Evolutionary conservation across 1,284 basidiomycete genomes (phyloP).

Genomic region (Rhodotorula sp.): DNA sequence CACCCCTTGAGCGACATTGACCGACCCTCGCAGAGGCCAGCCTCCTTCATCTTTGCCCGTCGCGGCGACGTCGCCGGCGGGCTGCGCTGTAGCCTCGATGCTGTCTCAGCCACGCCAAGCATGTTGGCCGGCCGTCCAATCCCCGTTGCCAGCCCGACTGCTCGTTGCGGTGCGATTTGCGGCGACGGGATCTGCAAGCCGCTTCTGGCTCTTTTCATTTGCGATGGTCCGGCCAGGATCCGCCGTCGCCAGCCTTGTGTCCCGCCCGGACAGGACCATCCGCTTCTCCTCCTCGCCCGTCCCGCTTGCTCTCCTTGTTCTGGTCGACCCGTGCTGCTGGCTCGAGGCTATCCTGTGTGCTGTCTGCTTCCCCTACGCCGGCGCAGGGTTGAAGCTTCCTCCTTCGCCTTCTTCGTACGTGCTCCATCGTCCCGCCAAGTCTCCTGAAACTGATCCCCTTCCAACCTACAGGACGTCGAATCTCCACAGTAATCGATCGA

Average conservation of each 20-base stretch:
- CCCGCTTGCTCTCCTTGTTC: neutral
- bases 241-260: no score
- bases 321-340: no score
- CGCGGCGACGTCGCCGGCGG: neutral
- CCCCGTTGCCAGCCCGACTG: no score
- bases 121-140: no score
- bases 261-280: no score
- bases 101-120: neutral
- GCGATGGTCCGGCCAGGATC: no score
- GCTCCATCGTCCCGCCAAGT: neutral
- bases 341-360: no score
- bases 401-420: neutral
- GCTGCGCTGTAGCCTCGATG: neutral
- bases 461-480: neutral
- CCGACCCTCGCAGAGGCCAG: conserved; percentile 1
- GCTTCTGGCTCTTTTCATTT: no score
- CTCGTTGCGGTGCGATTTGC: no score
- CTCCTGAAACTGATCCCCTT: neutral
- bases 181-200: no score
- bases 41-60: neutral
- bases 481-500: neutral
- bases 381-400: neutral
- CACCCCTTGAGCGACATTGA: neutral
- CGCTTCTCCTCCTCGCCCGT: neutral
- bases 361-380: no score